Evolutionary conservation across 257 asterid genomes (phyloP), one percentile per base, ranked within the genome.

Genomic region (Echium plantagineum): DNA sequence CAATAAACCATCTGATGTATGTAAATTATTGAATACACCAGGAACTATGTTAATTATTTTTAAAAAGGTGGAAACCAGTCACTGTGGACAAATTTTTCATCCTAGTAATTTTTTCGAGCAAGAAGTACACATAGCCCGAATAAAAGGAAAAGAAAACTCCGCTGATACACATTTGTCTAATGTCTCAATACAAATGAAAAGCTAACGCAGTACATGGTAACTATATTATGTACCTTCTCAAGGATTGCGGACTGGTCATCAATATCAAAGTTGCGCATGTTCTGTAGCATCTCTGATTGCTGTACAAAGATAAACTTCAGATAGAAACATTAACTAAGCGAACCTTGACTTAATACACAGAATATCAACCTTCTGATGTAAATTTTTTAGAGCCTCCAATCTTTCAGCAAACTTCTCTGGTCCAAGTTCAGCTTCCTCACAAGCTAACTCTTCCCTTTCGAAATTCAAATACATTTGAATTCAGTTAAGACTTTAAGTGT

Each of bases 351-450:
- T 48, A 62, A 19, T 10, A 15, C 52, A 53, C 24, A 47, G 22
- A 65, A 48, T 56, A 63, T 10, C 42, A 66, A 85, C 96, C 87
- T 90, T 85, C 60, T 80, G 83, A 61, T 83, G 96, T 57, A 87
- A 65, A 70, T 69, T 79, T 58, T 66, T 71, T 59, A 80, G 85
- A 85, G 67, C 73, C 63, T 66, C 72, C 77, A 68, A 69, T 75
- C 80, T 83, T 75, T 78, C 84, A 24, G 85, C 84, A 74, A 83
- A 78, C 19, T 55, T 58, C 60, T 85, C 85, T 15, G 96, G 83
- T 55, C 96, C 97, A 62, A 90, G 94, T 71, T 90, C 94, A 42
- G 94, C 94, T 78, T 90, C 95, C 71, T 90, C 96, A 78, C 96
- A 90, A 64, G 87, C 95, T 65, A 76, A 71, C 82, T 87, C 96